phyloP scores from a whole-genome alignment of 495 filamentous ascomycete genomes.

The Aspergillus sparsus region DNA sequence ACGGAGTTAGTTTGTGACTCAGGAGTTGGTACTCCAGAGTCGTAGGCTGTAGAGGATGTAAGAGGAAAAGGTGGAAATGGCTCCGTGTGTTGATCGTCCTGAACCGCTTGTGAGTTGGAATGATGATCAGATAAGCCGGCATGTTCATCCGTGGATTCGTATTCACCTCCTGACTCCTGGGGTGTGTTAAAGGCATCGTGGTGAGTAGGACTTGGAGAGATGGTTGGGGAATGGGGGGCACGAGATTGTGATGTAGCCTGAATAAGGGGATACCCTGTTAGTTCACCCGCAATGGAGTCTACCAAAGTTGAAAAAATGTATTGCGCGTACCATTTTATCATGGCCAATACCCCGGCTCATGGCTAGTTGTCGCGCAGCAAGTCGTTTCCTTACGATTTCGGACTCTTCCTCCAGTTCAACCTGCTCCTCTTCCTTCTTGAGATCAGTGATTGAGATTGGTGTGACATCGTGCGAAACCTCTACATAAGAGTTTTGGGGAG shows the following conservation, averaged over 20 bases:
- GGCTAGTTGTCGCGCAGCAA: slow-evolving; percentile 73
- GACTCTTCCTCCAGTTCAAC: slow-evolving; percentile 68
- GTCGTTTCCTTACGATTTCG: slow-evolving; percentile 66
- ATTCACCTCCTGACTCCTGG: slow-evolving; percentile 18
- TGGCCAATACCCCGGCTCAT: slow-evolving; percentile 61
- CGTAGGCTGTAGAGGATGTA: slow-evolving; percentile 13
- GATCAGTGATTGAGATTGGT: slow-evolving; percentile 63
- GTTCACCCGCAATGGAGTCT: neutral
- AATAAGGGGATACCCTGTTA: neutral
- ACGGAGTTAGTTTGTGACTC: slow-evolving; percentile 1
- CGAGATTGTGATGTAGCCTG: slow-evolving; percentile 13
- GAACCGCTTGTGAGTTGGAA: slow-evolving; percentile 22
- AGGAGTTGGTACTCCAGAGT: slow-evolving; percentile 7
- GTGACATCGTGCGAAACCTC: slow-evolving; percentile 32
- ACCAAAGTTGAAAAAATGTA: slow-evolving; percentile 1
- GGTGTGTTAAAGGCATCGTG: slow-evolving; percentile 14
- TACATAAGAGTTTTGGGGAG: slow-evolving; percentile 27
- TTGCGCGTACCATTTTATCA: slow-evolving; percentile 26
- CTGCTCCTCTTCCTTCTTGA: slow-evolving; percentile 76
- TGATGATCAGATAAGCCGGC: slow-evolving; percentile 18
- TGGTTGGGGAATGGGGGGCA: slow-evolving; percentile 14
- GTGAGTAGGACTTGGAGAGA: slow-evolving; percentile 13
- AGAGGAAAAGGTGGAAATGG: slow-evolving; percentile 40
- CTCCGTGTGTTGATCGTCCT: slow-evolving; percentile 33
- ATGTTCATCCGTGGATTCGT: slow-evolving; percentile 3